Evolutionary conservation across 2,329 filamentous ascomycete genomes (phyloP).

Genomic region (Coniochaeta hoffmannii): DNA sequence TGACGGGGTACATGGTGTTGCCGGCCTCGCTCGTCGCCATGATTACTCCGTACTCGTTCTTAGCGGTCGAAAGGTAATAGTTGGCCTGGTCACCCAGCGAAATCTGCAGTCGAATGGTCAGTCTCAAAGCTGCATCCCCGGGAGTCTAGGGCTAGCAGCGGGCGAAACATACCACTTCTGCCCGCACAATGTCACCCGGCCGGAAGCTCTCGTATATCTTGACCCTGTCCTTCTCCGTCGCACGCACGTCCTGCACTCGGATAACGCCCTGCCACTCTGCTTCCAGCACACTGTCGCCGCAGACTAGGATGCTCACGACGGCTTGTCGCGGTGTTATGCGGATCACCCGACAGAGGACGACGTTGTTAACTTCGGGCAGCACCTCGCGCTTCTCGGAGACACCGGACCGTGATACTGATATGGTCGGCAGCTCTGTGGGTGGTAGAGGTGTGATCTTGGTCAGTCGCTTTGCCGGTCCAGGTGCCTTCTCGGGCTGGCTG

Average conservation of each 20-base stretch:
- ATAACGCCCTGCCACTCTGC: slow-evolving; percentile 83
- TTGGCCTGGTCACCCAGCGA: slow-evolving; percentile 88
- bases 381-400: slow-evolving; percentile 53
- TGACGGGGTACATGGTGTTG: slow-evolving; percentile 86
- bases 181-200: slow-evolving; percentile 85
- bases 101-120: slow-evolving; percentile 43
- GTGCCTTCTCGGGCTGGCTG: slow-evolving; percentile 35
- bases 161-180: slow-evolving; percentile 59
- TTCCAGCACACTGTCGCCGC: slow-evolving; percentile 63
- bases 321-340: slow-evolving; percentile 81
- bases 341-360: slow-evolving; percentile 78
- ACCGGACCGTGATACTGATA: slow-evolving; percentile 46
- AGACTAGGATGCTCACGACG: slow-evolving; percentile 76
- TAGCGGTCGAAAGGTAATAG: slow-evolving; percentile 90
- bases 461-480: slow-evolving; percentile 49
- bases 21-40: slow-evolving; percentile 85
- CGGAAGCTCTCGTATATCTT: slow-evolving; percentile 86
- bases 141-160: neutral
- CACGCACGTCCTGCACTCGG: slow-evolving; percentile 81
- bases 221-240: slow-evolving; percentile 92
- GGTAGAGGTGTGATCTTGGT: slow-evolving; percentile 44
- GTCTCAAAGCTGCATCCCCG: neutral
- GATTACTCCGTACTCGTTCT: slow-evolving; percentile 87
- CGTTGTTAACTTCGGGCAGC: slow-evolving; percentile 72
- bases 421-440: slow-evolving; percentile 37